Percentiles rank a stretch among this genome's conserved stretches.
These are phyloP conservation scores for Coniochaeta prunicola DNA, from an alignment of 2,329 filamentous ascomycete genomes.

Conservation along the genomic window DNA sequence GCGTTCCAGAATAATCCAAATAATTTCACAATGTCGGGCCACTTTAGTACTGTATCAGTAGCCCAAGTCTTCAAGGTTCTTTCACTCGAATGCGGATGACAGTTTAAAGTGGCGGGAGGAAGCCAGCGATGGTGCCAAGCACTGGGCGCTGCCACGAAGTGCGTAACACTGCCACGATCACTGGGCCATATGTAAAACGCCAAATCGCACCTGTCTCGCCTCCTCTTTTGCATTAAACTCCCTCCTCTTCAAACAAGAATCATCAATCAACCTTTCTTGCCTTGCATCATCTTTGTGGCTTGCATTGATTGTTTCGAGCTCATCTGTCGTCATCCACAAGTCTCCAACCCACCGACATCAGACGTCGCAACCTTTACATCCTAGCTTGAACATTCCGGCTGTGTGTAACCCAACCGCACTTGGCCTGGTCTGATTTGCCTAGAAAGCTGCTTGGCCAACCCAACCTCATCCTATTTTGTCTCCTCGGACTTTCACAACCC, in stretches of 20 bases:
- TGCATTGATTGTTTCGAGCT: not conserved
- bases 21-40: no score
- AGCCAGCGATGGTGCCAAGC: not conserved
- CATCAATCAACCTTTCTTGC: not conserved
- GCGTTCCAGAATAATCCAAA: not conserved
- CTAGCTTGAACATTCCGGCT: not conserved
- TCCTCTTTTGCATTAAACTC: not conserved
- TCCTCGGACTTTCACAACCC: not conserved
- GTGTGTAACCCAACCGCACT: not conserved
- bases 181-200: not conserved
- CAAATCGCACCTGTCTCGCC: not conserved
- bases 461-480: not conserved
- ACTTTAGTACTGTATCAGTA: no score
- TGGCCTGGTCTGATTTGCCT: not conserved
- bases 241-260: not conserved
- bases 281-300: not conserved
- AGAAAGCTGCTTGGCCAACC: not conserved
- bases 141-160: not conserved
- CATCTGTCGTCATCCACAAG: not conserved
- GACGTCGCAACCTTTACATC: not conserved
- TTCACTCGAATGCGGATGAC: not conserved
- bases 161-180: constrained; percentile 1
- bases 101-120: not conserved
- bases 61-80: not conserved
- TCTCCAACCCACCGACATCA: not conserved